These are phyloP conservation scores for Diutina rugosa DNA, from an alignment of 1,139 yeast genomes.

Conservation along the genomic window DNA sequence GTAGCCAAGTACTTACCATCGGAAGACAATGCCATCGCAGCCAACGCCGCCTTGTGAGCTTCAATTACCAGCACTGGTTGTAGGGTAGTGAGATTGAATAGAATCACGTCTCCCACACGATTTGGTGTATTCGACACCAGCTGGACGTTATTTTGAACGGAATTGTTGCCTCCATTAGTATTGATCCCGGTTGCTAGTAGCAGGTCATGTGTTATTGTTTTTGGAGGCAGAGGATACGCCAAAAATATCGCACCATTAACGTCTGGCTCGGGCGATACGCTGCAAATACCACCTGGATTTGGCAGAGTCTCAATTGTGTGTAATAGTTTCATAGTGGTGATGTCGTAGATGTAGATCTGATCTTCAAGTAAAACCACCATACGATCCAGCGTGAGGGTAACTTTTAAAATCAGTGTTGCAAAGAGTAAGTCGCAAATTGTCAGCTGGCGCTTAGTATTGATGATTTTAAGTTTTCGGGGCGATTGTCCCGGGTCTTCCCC, in stretches of 20 bases:
- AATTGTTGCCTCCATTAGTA: conserved; percentile 33
- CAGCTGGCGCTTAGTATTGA: conserved; percentile 65
- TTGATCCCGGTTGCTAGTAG: conserved; percentile 29
- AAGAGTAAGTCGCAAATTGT: conserved; percentile 81
- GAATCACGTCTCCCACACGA: conserved; percentile 76
- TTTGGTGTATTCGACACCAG: conserved; percentile 34
- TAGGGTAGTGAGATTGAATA: conserved; percentile 63
- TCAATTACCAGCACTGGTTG: conserved; percentile 86
- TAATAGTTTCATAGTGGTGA: conserved; percentile 71
- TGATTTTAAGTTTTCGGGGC: conserved; percentile 67
- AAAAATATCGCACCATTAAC: conserved; percentile 40
- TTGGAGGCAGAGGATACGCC: conserved; percentile 82
- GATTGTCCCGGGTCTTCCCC: conserved; percentile 77
- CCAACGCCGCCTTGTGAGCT: conserved; percentile 82
- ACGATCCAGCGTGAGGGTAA: conserved; percentile 63
- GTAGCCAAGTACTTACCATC: conserved; percentile 85
- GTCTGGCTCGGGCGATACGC: conserved; percentile 48
- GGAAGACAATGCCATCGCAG: conserved; percentile 62
- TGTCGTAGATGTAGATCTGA: conserved; percentile 83
- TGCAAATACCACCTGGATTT: conserved; percentile 47
- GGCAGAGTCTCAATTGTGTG: conserved; percentile 82
- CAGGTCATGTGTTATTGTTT: conserved; percentile 32
- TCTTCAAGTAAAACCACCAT: conserved; percentile 70
- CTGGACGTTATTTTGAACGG: conserved; percentile 27
- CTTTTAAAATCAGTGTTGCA: conserved; percentile 70